Base-by-base conservation (phyloP, 2,329 filamentous ascomycete genomes). In the Sclerotinia borealis region DNA sequence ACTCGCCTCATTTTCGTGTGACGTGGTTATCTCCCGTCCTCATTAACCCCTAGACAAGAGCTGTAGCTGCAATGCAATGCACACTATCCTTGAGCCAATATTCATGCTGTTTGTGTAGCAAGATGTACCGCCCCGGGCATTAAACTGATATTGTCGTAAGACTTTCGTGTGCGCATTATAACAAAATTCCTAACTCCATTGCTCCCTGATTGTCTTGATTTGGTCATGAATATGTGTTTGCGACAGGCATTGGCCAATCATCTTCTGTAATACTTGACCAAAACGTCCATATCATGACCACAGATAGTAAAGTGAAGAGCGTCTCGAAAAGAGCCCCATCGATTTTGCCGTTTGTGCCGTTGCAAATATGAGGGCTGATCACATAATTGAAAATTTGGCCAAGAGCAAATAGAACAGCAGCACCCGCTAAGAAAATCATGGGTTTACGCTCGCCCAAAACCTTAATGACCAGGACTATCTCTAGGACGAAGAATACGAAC, bases 191-290 rank as follows among this genome's bases (percentile, higher is more conserved):
- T 45, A 73, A 73, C 70, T 70, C 72, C 70, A 56, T 66, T 61
- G n/a, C 63, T 67, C 63, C 64, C 61, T 49, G 25, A 10, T 56
- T 64, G 37, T 19, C 25, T 36, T 58, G 29, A 61, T 65, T 63
- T 59, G n/a, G 50, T 74, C 66, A 74, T 65, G 72, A 61, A 61
- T 74, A 74, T 25, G 69, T 71, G 59, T 64, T 70, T 22, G 67
- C 63, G 37, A 70, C 76, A 39, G 81, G 79, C 76, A 83, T 83
- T 22, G 93, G 92, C 95, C 95, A 99, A 79, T 97, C 93, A 73
- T 99, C 95, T 78, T 99, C 95, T 19, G 95, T 99, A 72, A 99
- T 99, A 79, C 92, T 97, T 52, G 92, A 96, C 95, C 95, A 99
- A 81, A 99, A 99, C 63, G 91, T 77, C 93, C 95, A 99, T 68